A percentile compares a stretch with the other conserved stretches of the same genome.
These are phyloP conservation scores for Monosporascus ibericus DNA, from an alignment of 2,329 filamentous ascomycete genomes.

Conservation along the genomic window DNA sequence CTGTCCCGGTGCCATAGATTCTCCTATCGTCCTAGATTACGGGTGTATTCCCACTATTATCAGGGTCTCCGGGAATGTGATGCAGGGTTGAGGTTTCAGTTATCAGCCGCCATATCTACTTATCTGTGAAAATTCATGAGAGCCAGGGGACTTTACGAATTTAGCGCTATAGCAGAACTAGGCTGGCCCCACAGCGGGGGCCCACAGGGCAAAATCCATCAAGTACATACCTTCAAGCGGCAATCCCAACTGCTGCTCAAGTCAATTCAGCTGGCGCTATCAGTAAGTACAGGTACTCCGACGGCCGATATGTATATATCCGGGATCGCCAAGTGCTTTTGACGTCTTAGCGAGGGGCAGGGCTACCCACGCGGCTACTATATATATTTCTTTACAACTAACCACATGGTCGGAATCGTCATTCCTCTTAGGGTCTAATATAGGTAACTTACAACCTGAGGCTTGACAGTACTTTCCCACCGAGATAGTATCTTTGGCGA, in stretches of 20 bases:
- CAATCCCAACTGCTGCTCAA: no score
- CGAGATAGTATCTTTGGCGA: not conserved
- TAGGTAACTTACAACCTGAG: not conserved
- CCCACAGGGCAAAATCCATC: not conserved
- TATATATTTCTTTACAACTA: not conserved
- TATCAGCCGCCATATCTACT: no score
- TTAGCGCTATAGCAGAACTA: not conserved
- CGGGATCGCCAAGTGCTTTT: constrained; percentile 1
- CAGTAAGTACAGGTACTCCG: no score
- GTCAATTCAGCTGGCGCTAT: no score
- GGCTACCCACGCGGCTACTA: not conserved
- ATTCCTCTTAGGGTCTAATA: not conserved
- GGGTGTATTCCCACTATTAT: no score
- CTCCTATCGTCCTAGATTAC: not conserved
- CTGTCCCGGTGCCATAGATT: constrained; percentile 21
- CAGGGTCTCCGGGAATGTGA: no score
- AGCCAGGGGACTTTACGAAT: not conserved
- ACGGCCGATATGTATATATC: not conserved
- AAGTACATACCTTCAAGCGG: no score
- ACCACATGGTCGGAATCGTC: not conserved
- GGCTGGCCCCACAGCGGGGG: constrained; percentile 10
- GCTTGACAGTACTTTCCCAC: not conserved
- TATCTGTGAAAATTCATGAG: no score
- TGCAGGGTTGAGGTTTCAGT: no score
- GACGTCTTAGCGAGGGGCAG: constrained; percentile 3